Evolutionary conservation across 2,329 filamentous ascomycete genomes (phyloP).

Genomic region (Curvularia verruculosa): DNA sequence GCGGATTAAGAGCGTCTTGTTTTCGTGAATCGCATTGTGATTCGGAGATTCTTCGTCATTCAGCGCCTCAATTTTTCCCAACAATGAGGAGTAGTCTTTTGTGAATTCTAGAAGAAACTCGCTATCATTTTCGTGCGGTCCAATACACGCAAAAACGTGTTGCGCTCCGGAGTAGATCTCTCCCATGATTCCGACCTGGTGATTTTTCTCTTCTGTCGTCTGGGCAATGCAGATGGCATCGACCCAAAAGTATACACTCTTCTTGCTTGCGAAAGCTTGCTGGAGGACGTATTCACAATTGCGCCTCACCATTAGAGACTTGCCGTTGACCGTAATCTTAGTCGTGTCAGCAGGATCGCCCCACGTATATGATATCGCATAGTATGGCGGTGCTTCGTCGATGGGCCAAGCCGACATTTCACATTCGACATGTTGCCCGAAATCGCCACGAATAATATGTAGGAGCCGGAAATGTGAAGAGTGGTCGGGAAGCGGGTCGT

Average conservation of each 20-base stretch:
- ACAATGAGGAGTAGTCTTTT: fast-evolving
- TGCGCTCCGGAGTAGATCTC: background rate
- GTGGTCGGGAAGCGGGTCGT: slow-evolving; percentile 7
- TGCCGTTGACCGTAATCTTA: slow-evolving; percentile 1
- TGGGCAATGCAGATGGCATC: slow-evolving; percentile 6
- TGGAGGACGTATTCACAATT: slow-evolving; percentile 8
- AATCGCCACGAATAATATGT: background rate
- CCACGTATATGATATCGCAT: slow-evolving; percentile 6
- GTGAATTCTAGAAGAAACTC: background rate
- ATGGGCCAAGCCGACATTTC: slow-evolving; percentile 2
- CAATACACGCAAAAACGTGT: slow-evolving; percentile 1
- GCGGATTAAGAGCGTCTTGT: background rate
- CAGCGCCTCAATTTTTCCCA: too few relatives aligned
- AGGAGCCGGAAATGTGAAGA: slow-evolving; percentile 4
- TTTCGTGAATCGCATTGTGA: background rate
- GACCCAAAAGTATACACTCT: background rate
- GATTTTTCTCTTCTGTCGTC: background rate
- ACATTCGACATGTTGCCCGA: slow-evolving; percentile 6
- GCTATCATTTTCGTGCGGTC: background rate
- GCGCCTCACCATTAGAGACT: background rate
- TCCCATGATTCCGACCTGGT: slow-evolving; percentile 4
- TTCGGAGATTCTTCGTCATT: too few relatives aligned
- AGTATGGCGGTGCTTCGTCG: background rate
- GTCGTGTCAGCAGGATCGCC: background rate
- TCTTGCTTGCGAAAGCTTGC: background rate